These are phyloP conservation scores for Moniliella sp. DNA, from an alignment of 1,284 basidiomycete species.

Conservation along the genomic window DNA sequence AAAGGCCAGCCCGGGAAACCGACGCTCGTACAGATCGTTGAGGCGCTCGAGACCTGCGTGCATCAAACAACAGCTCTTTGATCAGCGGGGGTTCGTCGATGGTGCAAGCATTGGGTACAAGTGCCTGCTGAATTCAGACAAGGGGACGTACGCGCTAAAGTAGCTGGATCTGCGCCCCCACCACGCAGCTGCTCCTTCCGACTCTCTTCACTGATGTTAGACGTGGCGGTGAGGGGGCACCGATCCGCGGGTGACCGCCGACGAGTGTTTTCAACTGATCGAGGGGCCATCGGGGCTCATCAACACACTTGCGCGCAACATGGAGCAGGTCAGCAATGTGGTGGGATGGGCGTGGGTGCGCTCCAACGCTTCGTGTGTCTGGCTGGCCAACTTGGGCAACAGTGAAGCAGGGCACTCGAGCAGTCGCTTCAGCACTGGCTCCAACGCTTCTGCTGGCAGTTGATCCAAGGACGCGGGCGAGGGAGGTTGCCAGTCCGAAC, in stretches of 20 bases:
- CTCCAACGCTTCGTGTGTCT: conserved; percentile 16
- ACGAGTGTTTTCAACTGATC: conserved; percentile 10
- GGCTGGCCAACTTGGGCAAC: conserved; percentile 7
- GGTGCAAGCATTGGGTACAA: no score
- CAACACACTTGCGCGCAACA: conserved; percentile 22
- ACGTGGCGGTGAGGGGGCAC: conserved; percentile 6
- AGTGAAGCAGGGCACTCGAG: conserved; percentile 9
- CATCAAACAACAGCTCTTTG: no score
- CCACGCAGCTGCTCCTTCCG: conserved; percentile 6
- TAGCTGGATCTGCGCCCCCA: conserved; percentile 4
- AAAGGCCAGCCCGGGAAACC: conserved; percentile 23
- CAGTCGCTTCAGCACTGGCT: conserved; percentile 12
- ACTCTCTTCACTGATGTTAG: conserved; percentile 8
- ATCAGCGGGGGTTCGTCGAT: no score
- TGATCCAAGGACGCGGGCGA: not conserved
- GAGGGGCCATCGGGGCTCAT: conserved; percentile 25
- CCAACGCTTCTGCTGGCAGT: conserved; percentile 3
- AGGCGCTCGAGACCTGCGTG: conserved; percentile 9
- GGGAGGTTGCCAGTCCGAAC: not conserved
- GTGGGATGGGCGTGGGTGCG: conserved; percentile 18
- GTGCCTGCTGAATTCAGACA: no score
- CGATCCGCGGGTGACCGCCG: conserved; percentile 19
- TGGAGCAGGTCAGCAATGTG: conserved; percentile 26
- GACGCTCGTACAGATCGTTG: conserved; percentile 22
- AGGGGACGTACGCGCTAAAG: conserved; percentile 5